phyloP scores from a whole-genome alignment of 2,329 filamentous ascomycete genomes.

The Sarocladium strictum region DNA sequence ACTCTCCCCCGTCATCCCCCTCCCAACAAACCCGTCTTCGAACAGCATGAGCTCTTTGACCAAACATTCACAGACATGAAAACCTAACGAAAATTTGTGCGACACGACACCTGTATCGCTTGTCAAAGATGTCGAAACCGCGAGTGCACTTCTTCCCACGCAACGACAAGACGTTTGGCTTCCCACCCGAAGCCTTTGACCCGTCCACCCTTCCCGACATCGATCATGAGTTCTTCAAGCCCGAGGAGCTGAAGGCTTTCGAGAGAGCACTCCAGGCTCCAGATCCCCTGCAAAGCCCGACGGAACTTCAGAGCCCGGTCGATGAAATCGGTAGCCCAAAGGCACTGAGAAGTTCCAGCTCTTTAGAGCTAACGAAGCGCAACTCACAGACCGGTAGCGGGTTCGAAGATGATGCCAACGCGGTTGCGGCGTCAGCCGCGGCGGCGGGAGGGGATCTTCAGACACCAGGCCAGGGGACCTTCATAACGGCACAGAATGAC shows the following conservation, averaged over 20 bases:
- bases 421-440: constrained; percentile 32
- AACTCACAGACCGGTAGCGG: constrained; percentile 26
- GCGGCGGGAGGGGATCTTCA: constrained; percentile 31
- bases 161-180: constrained; percentile 43
- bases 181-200: constrained; percentile 60
- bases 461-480: constrained; percentile 36
- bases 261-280: constrained; percentile 76
- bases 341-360: constrained; percentile 31
- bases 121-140: constrained; percentile 11
- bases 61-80: background rate
- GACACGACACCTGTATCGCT: background rate
- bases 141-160: constrained; percentile 19
- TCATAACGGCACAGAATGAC: constrained; percentile 89
- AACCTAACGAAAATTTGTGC: background rate
- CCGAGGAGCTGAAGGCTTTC: constrained; percentile 71
- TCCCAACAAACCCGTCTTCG: background rate
- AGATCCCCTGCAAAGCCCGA: constrained; percentile 68
- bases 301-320: constrained; percentile 59
- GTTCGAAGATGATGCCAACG: constrained; percentile 26
- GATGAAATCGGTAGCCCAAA: constrained; percentile 41
- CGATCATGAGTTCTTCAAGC: constrained; percentile 68
- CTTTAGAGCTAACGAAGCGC: constrained; percentile 36
- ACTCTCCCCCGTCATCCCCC: background rate
- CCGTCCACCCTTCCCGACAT: constrained; percentile 67
- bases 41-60: background rate